Conservation (phyloP, 1,284 basidiomycete genomes). For the Inonotus hispidus region DNA sequence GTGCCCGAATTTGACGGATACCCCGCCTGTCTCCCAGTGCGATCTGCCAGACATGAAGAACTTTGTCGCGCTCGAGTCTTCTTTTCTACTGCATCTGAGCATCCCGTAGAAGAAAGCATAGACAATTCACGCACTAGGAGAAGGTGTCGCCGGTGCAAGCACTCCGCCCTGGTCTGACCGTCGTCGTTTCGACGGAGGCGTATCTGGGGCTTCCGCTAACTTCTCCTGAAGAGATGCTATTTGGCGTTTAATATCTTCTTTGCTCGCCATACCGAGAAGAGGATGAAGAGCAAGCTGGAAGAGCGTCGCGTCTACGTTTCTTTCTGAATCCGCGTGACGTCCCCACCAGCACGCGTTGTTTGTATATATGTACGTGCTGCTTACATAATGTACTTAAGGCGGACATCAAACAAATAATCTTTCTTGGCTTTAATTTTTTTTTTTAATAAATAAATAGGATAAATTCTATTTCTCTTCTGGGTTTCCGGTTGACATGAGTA, state of each 20-base stretch:
- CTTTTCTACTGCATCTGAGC: conserved; percentile 9
- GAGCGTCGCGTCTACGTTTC: too few relatives aligned
- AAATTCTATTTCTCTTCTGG: too few relatives aligned
- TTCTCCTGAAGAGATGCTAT: conserved; percentile 40
- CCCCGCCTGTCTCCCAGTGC: neutral
- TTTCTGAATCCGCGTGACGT: conserved; percentile 15
- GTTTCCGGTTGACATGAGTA: too few relatives aligned
- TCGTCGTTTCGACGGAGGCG: conserved; percentile 43
- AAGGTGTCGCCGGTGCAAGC: conserved; percentile 63
- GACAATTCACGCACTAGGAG: conserved; percentile 48
- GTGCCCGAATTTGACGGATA: neutral
- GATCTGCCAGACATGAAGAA: neutral
- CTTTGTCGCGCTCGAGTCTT: conserved; percentile 8
- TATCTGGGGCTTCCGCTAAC: conserved; percentile 31
- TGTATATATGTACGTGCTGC: conserved; percentile 19
- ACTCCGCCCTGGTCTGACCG: conserved; percentile 38
- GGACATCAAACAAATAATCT: too few relatives aligned
- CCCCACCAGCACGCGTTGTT: conserved; percentile 24
- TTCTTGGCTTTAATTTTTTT: too few relatives aligned
- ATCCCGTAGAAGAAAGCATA: neutral
- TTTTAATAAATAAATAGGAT: too few relatives aligned
- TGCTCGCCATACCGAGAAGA: conserved; percentile 4
- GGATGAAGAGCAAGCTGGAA: too few relatives aligned
- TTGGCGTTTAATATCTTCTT: conserved; percentile 33
- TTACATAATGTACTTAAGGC: neutral